Evolutionary conservation across 352 stramenopile species (phyloP).

Genomic region (Phytophthora megakarya): DNA sequence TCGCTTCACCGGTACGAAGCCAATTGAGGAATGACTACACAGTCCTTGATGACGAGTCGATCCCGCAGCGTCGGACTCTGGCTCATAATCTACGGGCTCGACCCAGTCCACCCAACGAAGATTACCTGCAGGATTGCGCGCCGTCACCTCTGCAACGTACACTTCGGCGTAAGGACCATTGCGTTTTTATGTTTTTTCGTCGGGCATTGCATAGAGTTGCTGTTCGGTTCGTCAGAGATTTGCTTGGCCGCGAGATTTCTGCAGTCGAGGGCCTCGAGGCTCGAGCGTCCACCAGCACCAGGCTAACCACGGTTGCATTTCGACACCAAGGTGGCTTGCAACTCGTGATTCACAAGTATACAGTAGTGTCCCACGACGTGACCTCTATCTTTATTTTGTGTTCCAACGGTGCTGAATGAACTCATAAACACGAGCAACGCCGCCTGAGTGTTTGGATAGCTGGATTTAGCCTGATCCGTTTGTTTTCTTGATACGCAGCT

Average conservation of each 20-base stretch:
- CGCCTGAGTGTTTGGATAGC: too few species aligned
- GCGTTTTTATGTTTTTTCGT: slow-evolving; percentile 22
- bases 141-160: not conserved
- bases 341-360: not conserved
- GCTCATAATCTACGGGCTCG: slow-evolving; percentile 25
- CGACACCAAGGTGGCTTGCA: not conserved
- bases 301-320: not conserved
- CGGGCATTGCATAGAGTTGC: slow-evolving; percentile 1
- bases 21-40: slow-evolving; percentile 30
- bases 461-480: too few species aligned
- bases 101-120: slow-evolving; percentile 9
- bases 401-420: too few species aligned
- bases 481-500: too few species aligned
- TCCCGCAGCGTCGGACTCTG: not conserved
- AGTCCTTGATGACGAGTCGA: slow-evolving; percentile 16
- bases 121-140: slow-evolving; percentile 28
- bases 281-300: too few species aligned
- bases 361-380: slow-evolving; percentile 12
- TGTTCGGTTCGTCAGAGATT: slow-evolving; percentile 24
- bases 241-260: slow-evolving; percentile 16
- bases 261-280: slow-evolving; percentile 10
- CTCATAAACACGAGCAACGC: too few species aligned
- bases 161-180: not conserved
- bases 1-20: not conserved
- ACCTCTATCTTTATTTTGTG: too few species aligned